Evolutionary conservation across 148 eudicot genomes (phyloP).

Genomic region (Fagopyrum tataricum): DNA sequence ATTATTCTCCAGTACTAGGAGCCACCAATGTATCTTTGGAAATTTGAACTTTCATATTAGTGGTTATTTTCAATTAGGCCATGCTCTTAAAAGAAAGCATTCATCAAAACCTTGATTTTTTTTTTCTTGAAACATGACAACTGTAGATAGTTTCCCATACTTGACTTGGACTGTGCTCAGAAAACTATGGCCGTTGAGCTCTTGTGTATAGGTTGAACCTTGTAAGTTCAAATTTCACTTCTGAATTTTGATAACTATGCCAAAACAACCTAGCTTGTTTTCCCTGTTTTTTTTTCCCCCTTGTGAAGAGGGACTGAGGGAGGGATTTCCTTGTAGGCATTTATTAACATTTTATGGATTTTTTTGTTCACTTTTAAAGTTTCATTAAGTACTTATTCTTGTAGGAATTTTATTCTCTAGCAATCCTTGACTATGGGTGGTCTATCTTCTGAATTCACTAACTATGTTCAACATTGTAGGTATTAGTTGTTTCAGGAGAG

Average conservation of each 20-base stretch:
- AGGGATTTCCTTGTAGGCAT: neutral
- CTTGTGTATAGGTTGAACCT: neutral
- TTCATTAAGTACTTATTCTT: neutral
- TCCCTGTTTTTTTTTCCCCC: too few relatives aligned
- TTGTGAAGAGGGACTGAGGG: neutral
- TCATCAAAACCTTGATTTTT: neutral
- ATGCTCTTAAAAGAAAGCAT: neutral
- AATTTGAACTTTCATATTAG: neutral
- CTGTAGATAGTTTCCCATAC: neutral
- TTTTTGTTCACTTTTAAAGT: neutral
- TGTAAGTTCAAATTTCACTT: neutral
- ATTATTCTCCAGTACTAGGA: neutral
- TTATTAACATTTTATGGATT: neutral
- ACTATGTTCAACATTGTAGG: constrained; percentile 32
- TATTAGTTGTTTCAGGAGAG: constrained; percentile 97
- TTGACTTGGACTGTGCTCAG: neutral
- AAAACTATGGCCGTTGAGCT: neutral
- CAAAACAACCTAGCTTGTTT: neutral
- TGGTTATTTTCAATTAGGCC: neutral
- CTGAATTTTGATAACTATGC: neutral
- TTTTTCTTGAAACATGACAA: neutral
- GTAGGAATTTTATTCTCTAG: neutral
- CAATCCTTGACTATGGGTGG: neutral
- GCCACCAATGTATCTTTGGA: neutral
- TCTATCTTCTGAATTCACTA: neutral